These are phyloP conservation scores for Haplosporangium sp. DNA, from an alignment of 371 early-diverging fungal genomes.

Conservation along the genomic window DNA sequence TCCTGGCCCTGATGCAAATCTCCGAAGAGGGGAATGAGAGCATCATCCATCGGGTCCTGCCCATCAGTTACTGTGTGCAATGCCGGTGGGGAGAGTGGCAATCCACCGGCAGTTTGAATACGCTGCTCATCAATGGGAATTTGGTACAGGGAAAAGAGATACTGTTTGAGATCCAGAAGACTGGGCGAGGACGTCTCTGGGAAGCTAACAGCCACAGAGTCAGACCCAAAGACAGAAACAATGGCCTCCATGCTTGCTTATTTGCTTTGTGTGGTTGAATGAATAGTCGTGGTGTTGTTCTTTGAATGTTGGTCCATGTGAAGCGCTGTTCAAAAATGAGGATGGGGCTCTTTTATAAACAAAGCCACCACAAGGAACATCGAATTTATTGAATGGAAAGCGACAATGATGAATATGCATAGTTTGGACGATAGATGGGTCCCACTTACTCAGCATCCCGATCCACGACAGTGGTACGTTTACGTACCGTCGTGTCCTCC, in stretches of 20 bases:
- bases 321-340: no score
- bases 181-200: constrained; percentile 24
- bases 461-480: constrained; percentile 26
- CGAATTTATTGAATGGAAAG: no score
- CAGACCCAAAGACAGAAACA: constrained; percentile 49
- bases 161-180: constrained; percentile 54
- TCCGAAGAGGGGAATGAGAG: constrained; percentile 36
- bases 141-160: constrained; percentile 49
- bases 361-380: no score
- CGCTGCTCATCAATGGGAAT: constrained; percentile 64
- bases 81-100: constrained; percentile 23
- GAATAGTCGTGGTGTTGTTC: not conserved
- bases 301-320: no score
- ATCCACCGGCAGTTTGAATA: constrained; percentile 58
- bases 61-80: not conserved
- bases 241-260: constrained; percentile 40
- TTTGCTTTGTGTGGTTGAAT: not conserved
- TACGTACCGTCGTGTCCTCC: constrained; percentile 17
- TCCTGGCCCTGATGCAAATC: not conserved
- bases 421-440: no score
- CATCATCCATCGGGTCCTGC: constrained; percentile 29
- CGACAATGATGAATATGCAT: no score
- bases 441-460: constrained; percentile 14
- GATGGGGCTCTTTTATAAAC: no score
- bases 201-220: constrained; percentile 42